Conservation (phyloP, 768 basidiomycete genomes). For the Brasilioporus rufonigricans region DNA sequence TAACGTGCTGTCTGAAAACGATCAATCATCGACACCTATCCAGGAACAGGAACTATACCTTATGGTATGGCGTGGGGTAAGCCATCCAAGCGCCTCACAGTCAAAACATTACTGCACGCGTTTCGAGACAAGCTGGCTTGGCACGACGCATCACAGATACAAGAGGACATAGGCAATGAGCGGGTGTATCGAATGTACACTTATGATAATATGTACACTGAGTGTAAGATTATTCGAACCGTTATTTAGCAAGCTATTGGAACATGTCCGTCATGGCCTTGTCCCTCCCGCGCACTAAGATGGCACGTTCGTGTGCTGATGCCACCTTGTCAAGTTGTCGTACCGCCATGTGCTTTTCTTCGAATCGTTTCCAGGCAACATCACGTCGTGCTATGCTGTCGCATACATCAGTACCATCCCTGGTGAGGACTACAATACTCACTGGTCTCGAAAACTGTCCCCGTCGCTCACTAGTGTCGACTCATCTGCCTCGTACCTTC, state of each 20-base stretch:
- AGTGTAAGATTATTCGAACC: constrained; percentile 63
- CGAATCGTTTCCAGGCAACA: constrained; percentile 58
- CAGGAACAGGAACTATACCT: no score
- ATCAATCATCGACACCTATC: no score
- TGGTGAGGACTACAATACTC: constrained; percentile 20
- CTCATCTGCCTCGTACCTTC: constrained; percentile 77
- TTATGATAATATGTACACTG: background rate
- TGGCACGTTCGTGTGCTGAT: constrained; percentile 57
- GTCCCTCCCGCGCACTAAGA: constrained; percentile 72
- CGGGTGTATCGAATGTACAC: background rate
- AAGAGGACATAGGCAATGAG: no score
- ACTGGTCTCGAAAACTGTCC: constrained; percentile 81
- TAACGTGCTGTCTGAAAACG: no score
- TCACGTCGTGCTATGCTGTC: constrained; percentile 72
- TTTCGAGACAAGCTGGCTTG: no score
- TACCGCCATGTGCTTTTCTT: constrained; percentile 44
- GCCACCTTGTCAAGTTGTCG: constrained; percentile 53
- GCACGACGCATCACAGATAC: no score
- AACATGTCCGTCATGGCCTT: constrained; percentile 97
- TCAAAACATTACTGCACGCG: no score
- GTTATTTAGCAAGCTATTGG: constrained; percentile 82
- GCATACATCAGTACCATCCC: constrained; percentile 5
- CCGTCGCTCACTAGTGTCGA: constrained; percentile 77
- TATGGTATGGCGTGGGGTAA: no score
- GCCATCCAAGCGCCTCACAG: no score